Evolutionary conservation across 2,329 filamentous ascomycete species (phyloP).

Genomic region (Fusarium ramigenum): DNA sequence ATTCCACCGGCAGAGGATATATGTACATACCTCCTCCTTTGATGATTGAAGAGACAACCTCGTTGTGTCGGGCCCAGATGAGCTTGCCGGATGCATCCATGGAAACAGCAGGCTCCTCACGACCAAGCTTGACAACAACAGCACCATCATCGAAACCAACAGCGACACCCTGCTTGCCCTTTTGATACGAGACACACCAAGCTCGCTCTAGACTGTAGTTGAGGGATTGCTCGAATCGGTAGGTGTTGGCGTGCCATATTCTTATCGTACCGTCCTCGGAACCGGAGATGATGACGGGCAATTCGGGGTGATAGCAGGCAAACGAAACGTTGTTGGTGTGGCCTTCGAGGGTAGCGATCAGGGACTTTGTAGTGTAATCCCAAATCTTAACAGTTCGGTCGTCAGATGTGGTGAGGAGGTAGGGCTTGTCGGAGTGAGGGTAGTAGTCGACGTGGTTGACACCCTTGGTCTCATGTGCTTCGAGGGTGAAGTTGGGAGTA

Average conservation of each 20-base stretch:
- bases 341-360: conserved; percentile 95
- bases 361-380: conserved; percentile 98
- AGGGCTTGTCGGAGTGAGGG: conserved; percentile 78
- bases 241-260: conserved; percentile 99
- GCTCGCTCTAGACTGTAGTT: conserved; percentile 96
- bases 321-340: conserved; percentile 99
- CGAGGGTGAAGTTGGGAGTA: conserved; percentile 95
- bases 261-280: conserved; percentile 98
- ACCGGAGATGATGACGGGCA: conserved; percentile 96
- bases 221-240: conserved; percentile 92
- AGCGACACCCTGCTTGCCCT: conserved; percentile 91
- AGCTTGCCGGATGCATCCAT: conserved; percentile 98
- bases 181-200: conserved; percentile 97
- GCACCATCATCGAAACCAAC: conserved; percentile 98
- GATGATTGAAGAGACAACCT: conserved; percentile 94
- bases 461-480: conserved; percentile 96
- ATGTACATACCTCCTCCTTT: conserved; percentile 75
- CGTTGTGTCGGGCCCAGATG: conserved; percentile 94
- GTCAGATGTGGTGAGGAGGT: conserved; percentile 95
- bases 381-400: conserved; percentile 97
- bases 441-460: conserved; percentile 98
- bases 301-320: conserved; percentile 95
- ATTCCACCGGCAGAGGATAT: no score
- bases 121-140: conserved; percentile 96
- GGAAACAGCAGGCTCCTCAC: conserved; percentile 95